Evolutionary conservation across 768 basidiomycete species (phyloP).

Genomic region (Xanthoconium stramineum): DNA sequence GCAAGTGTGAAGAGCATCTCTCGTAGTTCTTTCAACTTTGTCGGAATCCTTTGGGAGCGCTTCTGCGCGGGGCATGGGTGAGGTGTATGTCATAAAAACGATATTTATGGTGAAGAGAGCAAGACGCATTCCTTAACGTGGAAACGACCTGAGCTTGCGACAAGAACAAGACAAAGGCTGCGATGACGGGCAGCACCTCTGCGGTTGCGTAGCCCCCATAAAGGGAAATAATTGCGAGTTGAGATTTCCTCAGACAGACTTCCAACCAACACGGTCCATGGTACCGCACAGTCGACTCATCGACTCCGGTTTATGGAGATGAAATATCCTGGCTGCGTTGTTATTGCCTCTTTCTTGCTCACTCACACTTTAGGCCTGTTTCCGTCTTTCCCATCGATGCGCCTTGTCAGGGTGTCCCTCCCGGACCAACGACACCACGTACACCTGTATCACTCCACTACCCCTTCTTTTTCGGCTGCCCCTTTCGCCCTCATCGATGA

Average conservation of each 20-base stretch:
- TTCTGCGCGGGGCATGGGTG: conserved; percentile 13
- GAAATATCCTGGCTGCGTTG: no score
- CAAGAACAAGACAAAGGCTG: conserved; percentile 59
- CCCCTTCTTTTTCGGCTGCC: no score
- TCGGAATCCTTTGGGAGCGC: conserved; percentile 27
- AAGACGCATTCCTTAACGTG: conserved; percentile 75
- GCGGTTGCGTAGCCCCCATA: conserved; percentile 74
- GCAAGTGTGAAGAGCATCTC: conserved; percentile 67
- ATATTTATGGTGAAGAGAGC: conserved; percentile 36
- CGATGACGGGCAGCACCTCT: conserved; percentile 78
- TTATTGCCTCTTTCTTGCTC: no score
- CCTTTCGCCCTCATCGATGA: no score
- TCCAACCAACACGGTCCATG: no score
- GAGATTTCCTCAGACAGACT: conserved; percentile 81
- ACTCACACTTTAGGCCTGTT: no score
- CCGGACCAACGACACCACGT: no score
- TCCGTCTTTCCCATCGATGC: neutral
- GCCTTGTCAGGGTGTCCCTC: neutral
- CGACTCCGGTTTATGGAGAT: no score
- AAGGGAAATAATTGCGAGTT: conserved; percentile 67
- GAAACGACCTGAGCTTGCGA: conserved; percentile 63
- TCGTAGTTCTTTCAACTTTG: conserved; percentile 67
- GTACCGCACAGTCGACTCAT: no score
- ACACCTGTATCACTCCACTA: neutral
- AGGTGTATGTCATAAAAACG: neutral